These are phyloP conservation scores for Lycium ferocissimum DNA, from an alignment of 257 asterid species.

Conservation along the genomic window DNA sequence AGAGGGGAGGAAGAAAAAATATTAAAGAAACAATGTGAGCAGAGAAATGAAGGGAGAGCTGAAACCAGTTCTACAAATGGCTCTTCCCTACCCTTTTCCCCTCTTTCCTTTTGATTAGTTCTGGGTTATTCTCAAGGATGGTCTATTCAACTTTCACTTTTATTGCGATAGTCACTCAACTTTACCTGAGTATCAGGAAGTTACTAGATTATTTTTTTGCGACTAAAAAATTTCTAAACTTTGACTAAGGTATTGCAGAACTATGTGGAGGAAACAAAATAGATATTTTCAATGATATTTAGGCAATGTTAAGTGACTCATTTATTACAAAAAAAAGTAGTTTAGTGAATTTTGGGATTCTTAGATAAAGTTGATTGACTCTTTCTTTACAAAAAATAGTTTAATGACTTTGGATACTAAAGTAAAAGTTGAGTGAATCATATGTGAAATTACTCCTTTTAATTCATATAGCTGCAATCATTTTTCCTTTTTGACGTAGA, in stretches of 20 bases:
- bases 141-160: not conserved
- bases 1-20: not conserved
- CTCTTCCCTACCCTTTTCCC: not conserved
- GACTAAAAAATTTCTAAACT: not conserved
- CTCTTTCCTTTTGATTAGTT: not conserved
- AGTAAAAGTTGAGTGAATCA: not conserved
- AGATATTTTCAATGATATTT: not conserved
- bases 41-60: conserved; percentile 4
- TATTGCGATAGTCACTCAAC: not conserved
- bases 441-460: not conserved
- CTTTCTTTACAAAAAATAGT: not conserved
- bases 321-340: not conserved
- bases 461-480: not conserved
- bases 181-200: not conserved
- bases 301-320: not conserved
- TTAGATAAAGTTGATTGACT: too few species aligned
- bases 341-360: not conserved
- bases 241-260: not conserved
- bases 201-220: not conserved
- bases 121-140: not conserved
- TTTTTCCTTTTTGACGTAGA: not conserved
- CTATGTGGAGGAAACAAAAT: not conserved
- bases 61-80: conserved; percentile 1
- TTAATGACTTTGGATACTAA: not conserved
- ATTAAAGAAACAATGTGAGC: not conserved